Percentiles rank a stretch among this genome's conserved stretches.
These are phyloP conservation scores for Theileria parva DNA, from an alignment of 169 alveolate genomes.

Conservation along the genomic window DNA sequence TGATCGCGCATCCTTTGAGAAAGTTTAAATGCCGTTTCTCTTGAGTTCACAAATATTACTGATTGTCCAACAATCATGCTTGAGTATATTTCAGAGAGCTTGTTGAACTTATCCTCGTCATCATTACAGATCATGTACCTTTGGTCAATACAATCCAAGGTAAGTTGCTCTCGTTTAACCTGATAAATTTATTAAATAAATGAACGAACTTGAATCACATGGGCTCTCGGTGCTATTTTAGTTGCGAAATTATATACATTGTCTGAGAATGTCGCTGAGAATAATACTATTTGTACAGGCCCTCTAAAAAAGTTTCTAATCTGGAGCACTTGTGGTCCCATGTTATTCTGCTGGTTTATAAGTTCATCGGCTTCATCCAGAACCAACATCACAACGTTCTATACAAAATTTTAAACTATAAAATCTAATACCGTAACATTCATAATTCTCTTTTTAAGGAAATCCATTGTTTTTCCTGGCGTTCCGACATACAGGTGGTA, in stretches of 20 bases:
- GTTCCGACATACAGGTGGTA: conserved; percentile 95
- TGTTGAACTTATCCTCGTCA: conserved; percentile 91
- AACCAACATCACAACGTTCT: conserved; percentile 76
- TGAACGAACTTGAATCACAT: conserved; percentile 59
- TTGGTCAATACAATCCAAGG: conserved; percentile 94
- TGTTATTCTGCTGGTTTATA: conserved; percentile 81
- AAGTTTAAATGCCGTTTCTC: conserved; percentile 88
- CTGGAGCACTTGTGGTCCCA: conserved; percentile 89
- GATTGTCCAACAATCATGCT: conserved; percentile 95
- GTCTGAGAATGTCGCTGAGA: conserved; percentile 91
- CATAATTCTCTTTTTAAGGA: conserved; percentile 86
- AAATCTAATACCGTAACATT: conserved; percentile 55
- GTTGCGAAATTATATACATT: conserved; percentile 86
- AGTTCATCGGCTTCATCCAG: conserved; percentile 98
- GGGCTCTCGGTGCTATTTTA: conserved; percentile 84
- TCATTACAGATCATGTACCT: conserved; percentile 85
- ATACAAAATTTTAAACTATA: neutral
- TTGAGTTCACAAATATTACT: conserved; percentile 95
- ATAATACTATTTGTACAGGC: conserved; percentile 83
- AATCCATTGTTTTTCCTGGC: conserved; percentile 95
- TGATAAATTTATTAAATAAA: neutral
- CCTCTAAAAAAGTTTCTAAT: conserved; percentile 75
- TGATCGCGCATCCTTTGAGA: conserved; percentile 88
- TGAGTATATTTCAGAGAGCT: conserved; percentile 90
- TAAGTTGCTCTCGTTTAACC: conserved; percentile 93